These are phyloP conservation scores for Eucalyptus virginea DNA, from an alignment of 345 rosid genomes.

Conservation along the genomic window DNA sequence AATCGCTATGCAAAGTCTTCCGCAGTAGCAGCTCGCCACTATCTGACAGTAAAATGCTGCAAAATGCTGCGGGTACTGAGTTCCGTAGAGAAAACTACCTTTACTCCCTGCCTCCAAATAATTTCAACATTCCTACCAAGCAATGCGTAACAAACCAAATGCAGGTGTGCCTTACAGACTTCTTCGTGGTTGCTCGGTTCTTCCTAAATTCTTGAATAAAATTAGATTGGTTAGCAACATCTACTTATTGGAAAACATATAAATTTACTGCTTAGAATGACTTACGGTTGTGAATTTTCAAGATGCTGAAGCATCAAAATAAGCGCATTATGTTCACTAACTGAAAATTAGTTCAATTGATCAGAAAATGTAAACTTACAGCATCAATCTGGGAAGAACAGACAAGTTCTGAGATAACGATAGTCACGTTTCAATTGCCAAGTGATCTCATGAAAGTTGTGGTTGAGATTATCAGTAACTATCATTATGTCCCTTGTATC, in stretches of 20 bases:
- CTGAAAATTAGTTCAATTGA: not conserved
- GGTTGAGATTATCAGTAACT: not conserved
- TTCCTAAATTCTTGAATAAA: not conserved
- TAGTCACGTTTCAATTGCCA: not conserved
- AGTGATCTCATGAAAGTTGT: not conserved
- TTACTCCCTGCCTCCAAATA: not conserved
- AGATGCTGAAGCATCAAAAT: not conserved
- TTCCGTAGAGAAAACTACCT: not conserved
- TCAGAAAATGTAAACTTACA: not conserved
- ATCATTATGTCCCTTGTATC: not conserved
- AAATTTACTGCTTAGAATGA: not conserved
- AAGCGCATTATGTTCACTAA: not conserved
- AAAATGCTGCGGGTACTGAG: not conserved
- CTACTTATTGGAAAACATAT: not conserved
- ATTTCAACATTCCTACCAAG: not conserved
- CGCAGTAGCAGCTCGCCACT: not conserved
- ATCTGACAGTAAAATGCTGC: not conserved
- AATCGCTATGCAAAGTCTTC: constrained; percentile 10
- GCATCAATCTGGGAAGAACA: not conserved
- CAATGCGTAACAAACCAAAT: not conserved
- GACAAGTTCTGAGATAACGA: not conserved
- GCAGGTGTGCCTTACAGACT: not conserved
- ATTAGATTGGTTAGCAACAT: not conserved
- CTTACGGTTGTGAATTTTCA: not conserved
- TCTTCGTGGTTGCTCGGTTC: not conserved